A percentile compares a stretch with the other conserved stretches of the same genome.
These are phyloP conservation scores for Globisporangium irregulare DNA, from an alignment of 352 stramenopile species.

Conservation along the genomic window DNA sequence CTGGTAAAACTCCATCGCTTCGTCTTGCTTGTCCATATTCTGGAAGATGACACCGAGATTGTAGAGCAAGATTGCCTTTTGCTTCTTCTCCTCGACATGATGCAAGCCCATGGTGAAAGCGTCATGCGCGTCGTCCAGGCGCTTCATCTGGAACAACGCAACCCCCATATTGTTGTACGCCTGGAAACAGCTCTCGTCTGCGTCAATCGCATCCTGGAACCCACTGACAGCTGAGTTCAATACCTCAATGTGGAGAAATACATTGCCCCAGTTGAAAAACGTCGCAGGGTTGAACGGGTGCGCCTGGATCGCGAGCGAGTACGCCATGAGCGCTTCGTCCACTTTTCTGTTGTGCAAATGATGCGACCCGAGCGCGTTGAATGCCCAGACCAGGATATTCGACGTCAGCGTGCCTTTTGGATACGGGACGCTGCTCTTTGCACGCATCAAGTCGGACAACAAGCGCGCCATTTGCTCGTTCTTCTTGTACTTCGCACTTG, in stretches of 20 bases:
- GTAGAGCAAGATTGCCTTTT: slow-evolving; percentile 40
- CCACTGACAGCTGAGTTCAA: slow-evolving; percentile 34
- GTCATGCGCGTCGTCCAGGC: slow-evolving; percentile 42
- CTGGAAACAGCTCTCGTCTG: slow-evolving; percentile 32
- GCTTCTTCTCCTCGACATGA: slow-evolving; percentile 22
- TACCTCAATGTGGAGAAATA: slow-evolving; percentile 41
- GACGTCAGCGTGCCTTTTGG: slow-evolving; percentile 41
- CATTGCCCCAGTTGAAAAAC: slow-evolving; percentile 56
- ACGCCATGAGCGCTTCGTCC: slow-evolving; percentile 52
- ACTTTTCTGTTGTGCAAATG: slow-evolving; percentile 22
- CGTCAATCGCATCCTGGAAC: slow-evolving; percentile 49
- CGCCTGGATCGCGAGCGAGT: slow-evolving; percentile 49
- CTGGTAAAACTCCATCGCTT: slow-evolving; percentile 52
- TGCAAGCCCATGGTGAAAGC: slow-evolving; percentile 37
- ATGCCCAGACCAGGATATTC: slow-evolving; percentile 45
- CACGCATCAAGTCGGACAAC: slow-evolving; percentile 25
- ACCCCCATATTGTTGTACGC: slow-evolving; percentile 55
- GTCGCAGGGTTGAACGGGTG: slow-evolving; percentile 31
- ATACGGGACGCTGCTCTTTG: slow-evolving; percentile 23
- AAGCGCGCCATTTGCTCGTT: slow-evolving; percentile 27
- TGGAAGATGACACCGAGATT: slow-evolving; percentile 45
- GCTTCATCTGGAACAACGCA: slow-evolving; percentile 37
- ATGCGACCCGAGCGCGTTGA: slow-evolving; percentile 43
- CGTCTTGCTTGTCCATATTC: slow-evolving; percentile 33
- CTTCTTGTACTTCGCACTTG: slow-evolving; percentile 36